Conservation (phyloP, 2,329 filamentous ascomycete genomes). For the Diaporthe aspalathi region DNA sequence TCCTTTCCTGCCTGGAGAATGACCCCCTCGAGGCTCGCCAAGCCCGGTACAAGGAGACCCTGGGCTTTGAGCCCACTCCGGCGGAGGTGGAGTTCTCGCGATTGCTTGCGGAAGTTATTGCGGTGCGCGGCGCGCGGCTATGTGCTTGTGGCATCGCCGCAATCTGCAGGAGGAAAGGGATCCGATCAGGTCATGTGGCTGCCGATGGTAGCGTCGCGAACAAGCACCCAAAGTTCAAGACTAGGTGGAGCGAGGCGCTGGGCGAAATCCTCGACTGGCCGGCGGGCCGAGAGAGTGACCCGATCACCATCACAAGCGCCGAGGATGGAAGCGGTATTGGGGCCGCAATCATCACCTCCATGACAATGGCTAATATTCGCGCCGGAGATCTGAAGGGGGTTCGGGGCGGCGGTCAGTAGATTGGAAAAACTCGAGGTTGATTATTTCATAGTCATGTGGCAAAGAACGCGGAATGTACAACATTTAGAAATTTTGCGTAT, state of each 20-base stretch:
- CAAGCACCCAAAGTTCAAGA: constrained; percentile 83
- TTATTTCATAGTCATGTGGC: not conserved
- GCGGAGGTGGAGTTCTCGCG: constrained; percentile 77
- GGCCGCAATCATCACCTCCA: constrained; percentile 75
- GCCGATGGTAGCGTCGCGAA: constrained; percentile 83
- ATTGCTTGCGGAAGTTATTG: constrained; percentile 78
- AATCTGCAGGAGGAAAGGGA: constrained; percentile 81
- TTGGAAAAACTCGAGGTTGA: constrained; percentile 1
- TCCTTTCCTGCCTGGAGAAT: constrained; percentile 76
- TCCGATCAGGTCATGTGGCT: constrained; percentile 76
- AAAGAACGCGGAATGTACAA: not conserved
- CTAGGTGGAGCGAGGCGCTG: constrained; percentile 74
- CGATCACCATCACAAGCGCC: constrained; percentile 73
- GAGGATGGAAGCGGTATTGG: constrained; percentile 82
- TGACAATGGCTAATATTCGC: constrained; percentile 45
- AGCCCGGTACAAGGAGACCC: constrained; percentile 70
- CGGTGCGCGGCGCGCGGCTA: constrained; percentile 77
- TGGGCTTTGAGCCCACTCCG: constrained; percentile 68
- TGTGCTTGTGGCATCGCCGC: constrained; percentile 80
- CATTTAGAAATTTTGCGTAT: not conserved
- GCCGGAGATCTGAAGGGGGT: constrained; percentile 31
- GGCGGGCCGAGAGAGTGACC: constrained; percentile 72
- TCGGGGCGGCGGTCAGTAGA: constrained; percentile 30
- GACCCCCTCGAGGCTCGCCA: constrained; percentile 77
- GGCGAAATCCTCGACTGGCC: constrained; percentile 81